Conservation (phyloP, 768 basidiomycete species). For the Mycena vitilis region DNA sequence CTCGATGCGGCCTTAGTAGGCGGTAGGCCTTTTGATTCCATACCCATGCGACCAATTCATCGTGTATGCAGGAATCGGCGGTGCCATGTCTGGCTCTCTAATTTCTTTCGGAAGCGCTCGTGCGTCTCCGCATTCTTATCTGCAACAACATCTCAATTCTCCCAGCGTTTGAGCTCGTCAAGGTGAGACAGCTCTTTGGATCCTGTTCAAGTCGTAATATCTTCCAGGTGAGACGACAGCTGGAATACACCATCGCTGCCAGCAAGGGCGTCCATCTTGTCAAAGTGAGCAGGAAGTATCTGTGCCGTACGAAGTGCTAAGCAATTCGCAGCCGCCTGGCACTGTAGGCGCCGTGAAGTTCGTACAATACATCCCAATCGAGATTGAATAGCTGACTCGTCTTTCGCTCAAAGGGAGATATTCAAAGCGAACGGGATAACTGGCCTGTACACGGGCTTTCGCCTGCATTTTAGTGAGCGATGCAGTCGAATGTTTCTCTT, state of each 20-base stretch:
- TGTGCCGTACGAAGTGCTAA: not conserved
- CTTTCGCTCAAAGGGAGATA: conserved; percentile 66
- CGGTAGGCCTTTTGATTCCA: conserved; percentile 47
- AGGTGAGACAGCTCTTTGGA: conserved; percentile 60
- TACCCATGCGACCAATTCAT: no score
- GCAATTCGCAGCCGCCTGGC: conserved; percentile 64
- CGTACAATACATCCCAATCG: not conserved
- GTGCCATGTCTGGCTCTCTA: conserved; percentile 88
- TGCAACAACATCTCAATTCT: conserved; percentile 21
- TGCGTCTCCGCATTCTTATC: conserved; percentile 55
- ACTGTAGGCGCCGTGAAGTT: conserved; percentile 75
- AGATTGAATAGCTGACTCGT: not conserved
- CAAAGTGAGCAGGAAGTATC: conserved; percentile 47
- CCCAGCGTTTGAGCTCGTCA: conserved; percentile 94
- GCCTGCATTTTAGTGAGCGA: conserved; percentile 81
- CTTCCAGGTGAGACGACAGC: conserved; percentile 83
- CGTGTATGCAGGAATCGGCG: conserved; percentile 58
- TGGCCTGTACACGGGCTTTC: conserved; percentile 87
- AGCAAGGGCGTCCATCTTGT: conserved; percentile 76
- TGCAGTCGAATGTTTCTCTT: conserved; percentile 5
- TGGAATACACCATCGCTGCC: conserved; percentile 92
- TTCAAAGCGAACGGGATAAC: conserved; percentile 68
- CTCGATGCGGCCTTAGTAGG: conserved; percentile 82
- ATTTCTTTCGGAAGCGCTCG: conserved; percentile 92
- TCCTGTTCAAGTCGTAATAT: conserved; percentile 6